These are phyloP conservation scores for Juglanconis oblonga DNA, from an alignment of 2,329 filamentous ascomycete genomes.

Conservation along the genomic window DNA sequence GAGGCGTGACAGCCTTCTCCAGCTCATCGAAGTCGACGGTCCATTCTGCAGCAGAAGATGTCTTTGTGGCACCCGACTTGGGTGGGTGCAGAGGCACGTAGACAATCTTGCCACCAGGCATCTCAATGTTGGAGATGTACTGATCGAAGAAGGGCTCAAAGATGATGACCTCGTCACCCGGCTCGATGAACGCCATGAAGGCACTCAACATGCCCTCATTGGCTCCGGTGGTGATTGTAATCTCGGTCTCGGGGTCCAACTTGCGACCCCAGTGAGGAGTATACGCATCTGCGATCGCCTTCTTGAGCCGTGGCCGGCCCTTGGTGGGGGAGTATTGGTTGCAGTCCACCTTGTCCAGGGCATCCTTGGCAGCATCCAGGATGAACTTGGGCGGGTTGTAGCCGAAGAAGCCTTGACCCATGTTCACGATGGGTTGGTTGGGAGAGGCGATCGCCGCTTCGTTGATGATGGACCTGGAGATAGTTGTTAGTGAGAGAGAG, in stretches of 20 bases:
- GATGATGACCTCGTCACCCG: conserved; percentile 92
- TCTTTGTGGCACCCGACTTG: conserved; percentile 71
- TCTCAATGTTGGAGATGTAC: conserved; percentile 96
- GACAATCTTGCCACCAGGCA: conserved; percentile 91
- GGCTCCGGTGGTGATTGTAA: conserved; percentile 89
- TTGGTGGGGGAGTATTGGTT: conserved; percentile 98
- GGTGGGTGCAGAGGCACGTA: conserved; percentile 96
- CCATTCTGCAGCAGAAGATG: conserved; percentile 86
- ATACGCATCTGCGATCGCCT: conserved; percentile 91
- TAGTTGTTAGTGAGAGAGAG: conserved; percentile 10
- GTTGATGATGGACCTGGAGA: conserved; percentile 47
- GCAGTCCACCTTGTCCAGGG: conserved; percentile 88
- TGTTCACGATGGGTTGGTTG: conserved; percentile 51
- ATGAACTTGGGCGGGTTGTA: conserved; percentile 95
- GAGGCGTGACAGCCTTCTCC: conserved; percentile 74
- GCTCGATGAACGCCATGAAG: conserved; percentile 96
- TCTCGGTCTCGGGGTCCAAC: conserved; percentile 85
- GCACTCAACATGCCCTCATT: conserved; percentile 94
- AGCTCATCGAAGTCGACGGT: conserved; percentile 79
- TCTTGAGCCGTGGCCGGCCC: conserved; percentile 84
- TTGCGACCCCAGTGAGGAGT: conserved; percentile 80
- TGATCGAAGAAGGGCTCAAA: conserved; percentile 99
- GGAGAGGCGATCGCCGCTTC: conserved; percentile 49
- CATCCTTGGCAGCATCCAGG: conserved; percentile 84
- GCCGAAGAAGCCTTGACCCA: conserved; percentile 71